These are phyloP conservation scores for Citrus cavaleriei DNA, from an alignment of 345 rosid genomes.

Conservation along the genomic window DNA sequence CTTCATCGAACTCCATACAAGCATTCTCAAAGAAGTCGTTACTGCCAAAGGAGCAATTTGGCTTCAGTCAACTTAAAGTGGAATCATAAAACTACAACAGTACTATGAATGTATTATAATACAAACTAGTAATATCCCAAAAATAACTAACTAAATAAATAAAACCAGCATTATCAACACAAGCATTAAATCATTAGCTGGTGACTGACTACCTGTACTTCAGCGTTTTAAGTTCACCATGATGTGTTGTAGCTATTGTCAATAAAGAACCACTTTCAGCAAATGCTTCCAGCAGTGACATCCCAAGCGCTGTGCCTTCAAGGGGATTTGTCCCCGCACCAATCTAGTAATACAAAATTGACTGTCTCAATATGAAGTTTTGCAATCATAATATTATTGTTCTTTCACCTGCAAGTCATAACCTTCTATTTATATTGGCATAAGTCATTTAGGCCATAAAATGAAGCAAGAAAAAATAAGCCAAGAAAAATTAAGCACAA, in stretches of 20 bases:
- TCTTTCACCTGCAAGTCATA: not conserved
- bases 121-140: not conserved
- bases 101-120: not conserved
- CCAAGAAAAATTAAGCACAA: not conserved
- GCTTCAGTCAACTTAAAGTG: not conserved
- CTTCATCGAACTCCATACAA: slow-evolving; percentile 96
- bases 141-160: not conserved
- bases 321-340: slow-evolving; percentile 98
- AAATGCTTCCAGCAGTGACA: slow-evolving; percentile 87
- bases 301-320: slow-evolving; percentile 95
- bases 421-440: not conserved
- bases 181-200: slow-evolving; percentile 8
- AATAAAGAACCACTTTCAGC: slow-evolving; percentile 66
- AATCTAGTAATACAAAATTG: slow-evolving; percentile 43
- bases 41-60: slow-evolving; percentile 34
- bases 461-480: not conserved
- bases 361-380: not conserved
- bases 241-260: slow-evolving; percentile 94
- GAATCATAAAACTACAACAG: not conserved
- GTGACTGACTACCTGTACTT: slow-evolving; percentile 66
- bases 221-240: slow-evolving; percentile 85
- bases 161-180: not conserved
- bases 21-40: slow-evolving; percentile 83
- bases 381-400: slow-evolving; percentile 7
- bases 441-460: not conserved